Evolutionary conservation across 2,329 filamentous ascomycete genomes (phyloP).

Genomic region (Pseudogymnoascus sp.): DNA sequence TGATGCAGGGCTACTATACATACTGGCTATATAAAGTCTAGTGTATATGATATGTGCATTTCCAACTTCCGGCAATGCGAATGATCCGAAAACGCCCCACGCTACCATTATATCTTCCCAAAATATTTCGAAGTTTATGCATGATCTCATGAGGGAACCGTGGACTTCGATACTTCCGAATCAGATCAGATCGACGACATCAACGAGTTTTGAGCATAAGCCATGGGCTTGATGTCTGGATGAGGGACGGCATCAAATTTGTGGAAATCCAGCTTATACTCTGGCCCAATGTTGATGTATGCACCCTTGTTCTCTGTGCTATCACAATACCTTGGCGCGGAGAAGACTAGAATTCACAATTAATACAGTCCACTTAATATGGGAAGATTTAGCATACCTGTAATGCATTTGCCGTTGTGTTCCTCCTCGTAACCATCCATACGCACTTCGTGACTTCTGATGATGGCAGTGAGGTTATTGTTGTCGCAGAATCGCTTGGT

Average conservation of each 20-base stretch:
- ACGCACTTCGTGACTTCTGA: constrained; percentile 92
- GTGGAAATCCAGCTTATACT: constrained; percentile 85
- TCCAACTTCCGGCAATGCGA: constrained; percentile 6
- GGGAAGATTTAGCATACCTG: constrained; percentile 43
- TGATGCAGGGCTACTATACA: constrained; percentile 8
- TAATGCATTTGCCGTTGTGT: constrained; percentile 92
- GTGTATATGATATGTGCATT: constrained; percentile 6
- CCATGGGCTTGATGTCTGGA: constrained; percentile 91
- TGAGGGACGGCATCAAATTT: constrained; percentile 96
- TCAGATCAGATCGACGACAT: constrained; percentile 63
- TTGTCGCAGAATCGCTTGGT: constrained; percentile 95
- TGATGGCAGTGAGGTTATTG: constrained; percentile 89
- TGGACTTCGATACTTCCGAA: neutral
- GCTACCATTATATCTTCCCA: constrained; percentile 8
- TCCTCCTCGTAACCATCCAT: constrained; percentile 99
- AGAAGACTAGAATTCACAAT: constrained; percentile 62
- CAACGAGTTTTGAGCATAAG: constrained; percentile 77
- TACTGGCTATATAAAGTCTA: constrained; percentile 9
- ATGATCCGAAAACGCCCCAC: constrained; percentile 8
- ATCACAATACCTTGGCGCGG: constrained; percentile 94
- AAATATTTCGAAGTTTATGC: constrained; percentile 2
- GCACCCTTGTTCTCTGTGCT: constrained; percentile 97
- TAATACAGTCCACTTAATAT: constrained; percentile 18
- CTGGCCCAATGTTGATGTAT: constrained; percentile 91
- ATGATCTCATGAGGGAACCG: constrained; percentile 7